Conservation (phyloP, 2,329 filamentous ascomycete species). For the Phaeomoniella chlamydospora region DNA sequence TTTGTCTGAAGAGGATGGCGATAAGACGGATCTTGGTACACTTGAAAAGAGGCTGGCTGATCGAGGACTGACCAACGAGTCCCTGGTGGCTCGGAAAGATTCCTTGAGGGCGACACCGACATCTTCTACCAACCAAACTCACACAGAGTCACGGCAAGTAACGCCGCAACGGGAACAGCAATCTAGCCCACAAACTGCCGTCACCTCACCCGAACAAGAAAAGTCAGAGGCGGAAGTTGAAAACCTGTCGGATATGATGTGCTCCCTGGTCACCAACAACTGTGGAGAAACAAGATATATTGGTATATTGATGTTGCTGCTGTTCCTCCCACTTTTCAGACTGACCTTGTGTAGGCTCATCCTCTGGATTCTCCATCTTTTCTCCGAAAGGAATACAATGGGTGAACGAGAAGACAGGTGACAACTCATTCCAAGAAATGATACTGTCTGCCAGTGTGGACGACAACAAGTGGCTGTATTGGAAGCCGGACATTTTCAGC, state of each 20-base stretch:
- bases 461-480: slow-evolving; percentile 90
- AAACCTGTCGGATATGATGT: slow-evolving; percentile 95
- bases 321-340: slow-evolving; percentile 3
- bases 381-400: slow-evolving; percentile 96
- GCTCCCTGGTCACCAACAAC: slow-evolving; percentile 88
- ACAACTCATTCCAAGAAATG: slow-evolving; percentile 87
- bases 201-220: slow-evolving; percentile 38
- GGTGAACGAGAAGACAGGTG: slow-evolving; percentile 97
- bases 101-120: slow-evolving; percentile 5
- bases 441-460: slow-evolving; percentile 67
- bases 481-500: slow-evolving; percentile 94
- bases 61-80: slow-evolving; percentile 18
- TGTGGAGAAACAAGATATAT: slow-evolving; percentile 92
- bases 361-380: slow-evolving; percentile 96
- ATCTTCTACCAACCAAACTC: slow-evolving; percentile 2
- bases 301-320: slow-evolving; percentile 39
- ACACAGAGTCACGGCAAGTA: slow-evolving; percentile 21
- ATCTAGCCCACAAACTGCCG: slow-evolving; percentile 34
- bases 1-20: slow-evolving; percentile 70
- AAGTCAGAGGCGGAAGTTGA: slow-evolving; percentile 60
- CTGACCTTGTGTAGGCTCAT: slow-evolving; percentile 51
- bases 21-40: slow-evolving; percentile 73
- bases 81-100: slow-evolving; percentile 5
- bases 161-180: slow-evolving; percentile 31
- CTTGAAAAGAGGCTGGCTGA: slow-evolving; percentile 63